phyloP scores from a whole-genome alignment of 345 rosid genomes.

The Syzygium jambos region DNA sequence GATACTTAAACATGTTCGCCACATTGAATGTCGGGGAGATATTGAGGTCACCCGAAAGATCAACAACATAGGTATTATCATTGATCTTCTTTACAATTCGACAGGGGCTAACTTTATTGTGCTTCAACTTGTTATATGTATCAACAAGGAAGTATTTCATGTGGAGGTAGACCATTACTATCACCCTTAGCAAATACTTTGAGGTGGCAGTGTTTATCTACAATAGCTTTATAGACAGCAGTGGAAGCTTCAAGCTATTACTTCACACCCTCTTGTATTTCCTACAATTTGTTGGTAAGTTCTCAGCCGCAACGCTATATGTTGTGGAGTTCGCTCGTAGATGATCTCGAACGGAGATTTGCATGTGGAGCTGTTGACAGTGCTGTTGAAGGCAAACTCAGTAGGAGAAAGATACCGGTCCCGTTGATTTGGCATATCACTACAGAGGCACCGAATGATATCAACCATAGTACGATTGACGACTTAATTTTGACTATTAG shows the following conservation, averaged over 20 bases:
- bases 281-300: neutral
- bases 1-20: too few species aligned
- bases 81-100: too few species aligned
- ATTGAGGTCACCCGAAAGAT: too few species aligned
- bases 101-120: too few species aligned
- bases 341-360: neutral
- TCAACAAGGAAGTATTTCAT: neutral
- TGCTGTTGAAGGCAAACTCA: neutral
- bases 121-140: too few species aligned
- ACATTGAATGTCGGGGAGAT: too few species aligned
- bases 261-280: neutral
- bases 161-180: neutral
- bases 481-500: neutral
- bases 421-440: neutral
- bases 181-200: neutral
- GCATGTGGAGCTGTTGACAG: neutral
- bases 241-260: neutral
- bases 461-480: neutral
- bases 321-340: neutral
- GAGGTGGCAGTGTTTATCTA: neutral
- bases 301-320: neutral
- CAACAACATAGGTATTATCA: too few species aligned
- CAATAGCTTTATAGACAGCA: neutral
- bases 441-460: neutral
- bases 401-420: neutral